These are phyloP conservation scores for Talaromyces sp. DNA, from an alignment of 2,329 filamentous ascomycete species.

Conservation along the genomic window DNA sequence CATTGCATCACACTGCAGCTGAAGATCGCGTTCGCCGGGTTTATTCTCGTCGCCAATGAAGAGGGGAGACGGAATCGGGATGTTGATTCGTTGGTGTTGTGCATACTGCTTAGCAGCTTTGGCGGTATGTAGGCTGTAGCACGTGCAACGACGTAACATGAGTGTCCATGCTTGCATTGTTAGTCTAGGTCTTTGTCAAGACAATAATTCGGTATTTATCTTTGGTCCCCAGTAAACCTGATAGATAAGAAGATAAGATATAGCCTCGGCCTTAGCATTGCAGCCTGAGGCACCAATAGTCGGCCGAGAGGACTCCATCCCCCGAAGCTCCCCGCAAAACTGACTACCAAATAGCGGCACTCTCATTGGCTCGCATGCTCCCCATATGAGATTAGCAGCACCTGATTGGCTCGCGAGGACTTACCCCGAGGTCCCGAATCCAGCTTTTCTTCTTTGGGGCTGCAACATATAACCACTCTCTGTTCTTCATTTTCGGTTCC, in stretches of 20 bases:
- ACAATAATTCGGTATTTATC: background rate
- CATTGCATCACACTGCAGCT: slow-evolving; percentile 5
- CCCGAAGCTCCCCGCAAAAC: slow-evolving; percentile 5
- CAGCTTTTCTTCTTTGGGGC: background rate
- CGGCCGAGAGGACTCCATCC: slow-evolving; percentile 9
- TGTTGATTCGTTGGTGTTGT: background rate
- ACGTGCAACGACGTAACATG: background rate
- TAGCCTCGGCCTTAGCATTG: background rate
- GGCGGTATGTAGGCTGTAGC: background rate
- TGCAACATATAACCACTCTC: background rate
- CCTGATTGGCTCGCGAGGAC: slow-evolving; percentile 1
- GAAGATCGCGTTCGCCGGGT: background rate
- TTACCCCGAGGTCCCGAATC: slow-evolving; percentile 7
- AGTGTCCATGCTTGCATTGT: background rate
- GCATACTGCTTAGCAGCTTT: background rate
- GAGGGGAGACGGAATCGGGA: background rate
- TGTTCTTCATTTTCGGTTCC: background rate
- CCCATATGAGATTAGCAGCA: background rate
- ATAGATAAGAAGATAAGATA: background rate
- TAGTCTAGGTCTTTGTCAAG: background rate
- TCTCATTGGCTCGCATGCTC: background rate
- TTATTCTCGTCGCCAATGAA: background rate
- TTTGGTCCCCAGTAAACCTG: background rate
- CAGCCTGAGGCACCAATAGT: slow-evolving; percentile 1
- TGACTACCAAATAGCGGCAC: background rate